Evolutionary conservation across 2,329 filamentous ascomycete species (phyloP).

Genomic region (Zymoseptoria crescenta): DNA sequence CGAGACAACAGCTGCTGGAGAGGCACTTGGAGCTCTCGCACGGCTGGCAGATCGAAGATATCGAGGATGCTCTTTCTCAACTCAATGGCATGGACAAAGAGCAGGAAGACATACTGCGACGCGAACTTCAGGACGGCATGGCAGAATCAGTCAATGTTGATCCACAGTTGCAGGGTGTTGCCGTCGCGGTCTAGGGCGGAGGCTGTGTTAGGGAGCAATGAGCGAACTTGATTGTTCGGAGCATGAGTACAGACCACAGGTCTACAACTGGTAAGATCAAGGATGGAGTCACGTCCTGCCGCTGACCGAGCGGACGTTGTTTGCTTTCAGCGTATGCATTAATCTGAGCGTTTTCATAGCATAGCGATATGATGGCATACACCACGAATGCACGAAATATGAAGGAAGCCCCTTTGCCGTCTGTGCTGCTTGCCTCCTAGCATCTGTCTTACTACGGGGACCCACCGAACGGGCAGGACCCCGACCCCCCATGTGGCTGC

Average conservation of each 20-base stretch:
- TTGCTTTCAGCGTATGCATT: neutral
- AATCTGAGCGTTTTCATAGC: neutral
- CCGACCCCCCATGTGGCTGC: too few species aligned
- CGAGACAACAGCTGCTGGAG: slow-evolving; percentile 50
- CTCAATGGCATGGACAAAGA: neutral
- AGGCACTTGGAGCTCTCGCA: slow-evolving; percentile 46
- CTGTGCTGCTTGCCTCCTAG: neutral
- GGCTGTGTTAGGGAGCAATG: neutral
- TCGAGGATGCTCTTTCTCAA: slow-evolving; percentile 31
- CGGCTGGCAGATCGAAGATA: slow-evolving; percentile 32
- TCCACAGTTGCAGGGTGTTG: neutral
- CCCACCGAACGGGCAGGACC: too few species aligned
- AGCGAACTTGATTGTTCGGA: neutral
- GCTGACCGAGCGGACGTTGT: neutral
- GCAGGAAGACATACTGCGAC: neutral
- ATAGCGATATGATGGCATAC: neutral
- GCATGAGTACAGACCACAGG: neutral
- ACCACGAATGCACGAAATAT: neutral
- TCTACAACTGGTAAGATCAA: neutral
- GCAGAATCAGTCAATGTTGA: neutral
- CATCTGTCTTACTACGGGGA: too few species aligned
- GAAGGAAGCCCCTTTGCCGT: neutral
- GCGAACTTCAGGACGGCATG: neutral
- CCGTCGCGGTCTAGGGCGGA: neutral
- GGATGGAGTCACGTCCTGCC: neutral